These are phyloP conservation scores for Metschnikowia noctiluminum DNA, from an alignment of 805 yeast genomes.

Conservation along the genomic window DNA sequence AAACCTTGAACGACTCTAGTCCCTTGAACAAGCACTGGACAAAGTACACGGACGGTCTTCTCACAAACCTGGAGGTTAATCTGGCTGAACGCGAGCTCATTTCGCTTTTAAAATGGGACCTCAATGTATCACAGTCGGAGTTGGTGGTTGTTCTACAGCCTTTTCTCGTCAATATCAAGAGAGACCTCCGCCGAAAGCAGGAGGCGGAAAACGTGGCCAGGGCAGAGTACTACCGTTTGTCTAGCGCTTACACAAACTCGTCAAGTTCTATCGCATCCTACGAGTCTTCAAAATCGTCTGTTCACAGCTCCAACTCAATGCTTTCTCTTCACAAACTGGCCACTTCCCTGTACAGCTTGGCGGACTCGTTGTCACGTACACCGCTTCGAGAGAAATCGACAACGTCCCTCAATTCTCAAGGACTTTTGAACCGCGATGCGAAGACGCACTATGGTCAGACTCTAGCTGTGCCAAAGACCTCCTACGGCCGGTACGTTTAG, in stretches of 20 bases:
- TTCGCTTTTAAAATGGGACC: slow-evolving; percentile 79
- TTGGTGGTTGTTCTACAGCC: slow-evolving; percentile 67
- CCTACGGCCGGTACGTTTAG: neutral
- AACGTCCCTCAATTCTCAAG: slow-evolving; percentile 7
- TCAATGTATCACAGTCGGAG: slow-evolving; percentile 68
- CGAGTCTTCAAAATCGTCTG: slow-evolving; percentile 11
- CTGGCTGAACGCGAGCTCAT: slow-evolving; percentile 88
- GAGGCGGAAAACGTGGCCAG: slow-evolving; percentile 14
- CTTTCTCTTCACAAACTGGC: slow-evolving; percentile 15
- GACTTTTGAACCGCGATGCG: neutral
- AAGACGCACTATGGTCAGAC: slow-evolving; percentile 1
- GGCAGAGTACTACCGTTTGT: slow-evolving; percentile 19
- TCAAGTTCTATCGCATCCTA: slow-evolving; percentile 17
- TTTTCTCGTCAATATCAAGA: slow-evolving; percentile 71
- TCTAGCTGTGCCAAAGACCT: slow-evolving; percentile 4
- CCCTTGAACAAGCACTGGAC: slow-evolving; percentile 98
- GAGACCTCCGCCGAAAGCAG: slow-evolving; percentile 9
- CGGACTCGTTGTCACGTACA: slow-evolving; percentile 11
- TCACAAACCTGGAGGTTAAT: slow-evolving; percentile 75
- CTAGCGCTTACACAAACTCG: slow-evolving; percentile 14
- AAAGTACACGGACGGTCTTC: slow-evolving; percentile 81
- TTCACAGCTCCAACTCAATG: slow-evolving; percentile 9
- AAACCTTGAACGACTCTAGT: slow-evolving; percentile 86
- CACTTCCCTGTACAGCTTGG: slow-evolving; percentile 12
- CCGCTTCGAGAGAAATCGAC: slow-evolving; percentile 16